Evolutionary conservation across 2,329 filamentous ascomycete species (phyloP).

Genomic region (Rachicladosporium sp.): DNA sequence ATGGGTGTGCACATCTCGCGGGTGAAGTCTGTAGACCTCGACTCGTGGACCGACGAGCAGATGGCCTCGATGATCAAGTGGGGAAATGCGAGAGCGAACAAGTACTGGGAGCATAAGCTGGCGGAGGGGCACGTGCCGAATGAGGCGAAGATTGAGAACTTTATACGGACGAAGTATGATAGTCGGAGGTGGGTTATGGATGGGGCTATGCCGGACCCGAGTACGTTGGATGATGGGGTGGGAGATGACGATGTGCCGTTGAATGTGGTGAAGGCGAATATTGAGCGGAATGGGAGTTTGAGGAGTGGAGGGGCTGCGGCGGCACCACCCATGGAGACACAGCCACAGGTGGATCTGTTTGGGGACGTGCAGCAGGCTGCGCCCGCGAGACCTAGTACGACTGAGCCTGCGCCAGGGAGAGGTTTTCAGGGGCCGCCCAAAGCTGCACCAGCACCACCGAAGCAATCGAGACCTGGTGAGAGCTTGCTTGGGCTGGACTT

Average conservation of each 20-base stretch:
- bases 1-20: conserved; percentile 98
- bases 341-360: conserved; percentile 59
- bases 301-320: conserved; percentile 22
- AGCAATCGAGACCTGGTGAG: conserved; percentile 60
- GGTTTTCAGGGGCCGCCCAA: conserved; percentile 19
- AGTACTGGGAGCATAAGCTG: conserved; percentile 96
- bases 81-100: conserved; percentile 94
- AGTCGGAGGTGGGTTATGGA: conserved; percentile 99
- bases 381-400: conserved; percentile 57
- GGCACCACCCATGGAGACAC: conserved; percentile 27
- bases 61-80: conserved; percentile 85
- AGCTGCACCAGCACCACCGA: conserved; percentile 28
- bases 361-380: conserved; percentile 54
- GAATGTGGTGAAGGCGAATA: conserved; percentile 57
- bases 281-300: conserved; percentile 28
- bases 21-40: conserved; percentile 95
- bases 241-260: conserved; percentile 68
- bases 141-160: conserved; percentile 98
- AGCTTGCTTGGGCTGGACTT: conserved; percentile 89
- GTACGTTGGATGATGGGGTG: conserved; percentile 65
- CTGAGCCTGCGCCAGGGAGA: conserved; percentile 59
- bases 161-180: conserved; percentile 98
- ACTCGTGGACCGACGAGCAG: conserved; percentile 98
- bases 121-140: conserved; percentile 83
- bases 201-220: conserved; percentile 83